Conservation (phyloP, 495 filamentous ascomycete species). For the Massariosphaeria phaeospora region DNA sequence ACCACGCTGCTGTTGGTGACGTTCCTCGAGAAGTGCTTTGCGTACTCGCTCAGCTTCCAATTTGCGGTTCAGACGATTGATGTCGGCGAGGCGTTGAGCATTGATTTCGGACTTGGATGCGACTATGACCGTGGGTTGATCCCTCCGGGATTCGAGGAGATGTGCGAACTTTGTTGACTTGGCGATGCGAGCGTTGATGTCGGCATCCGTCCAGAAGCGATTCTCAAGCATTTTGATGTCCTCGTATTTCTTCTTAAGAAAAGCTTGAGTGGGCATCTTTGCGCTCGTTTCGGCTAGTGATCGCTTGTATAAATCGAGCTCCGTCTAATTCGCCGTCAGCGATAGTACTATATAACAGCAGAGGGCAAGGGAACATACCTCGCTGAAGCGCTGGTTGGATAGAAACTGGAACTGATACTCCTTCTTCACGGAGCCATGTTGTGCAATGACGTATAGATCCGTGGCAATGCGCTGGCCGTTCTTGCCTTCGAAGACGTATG, state of each 20-base stretch:
- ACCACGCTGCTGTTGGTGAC: constrained; percentile 31
- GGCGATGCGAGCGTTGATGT: constrained; percentile 70
- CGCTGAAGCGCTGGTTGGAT: constrained; percentile 26
- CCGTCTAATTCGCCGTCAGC: constrained; percentile 50
- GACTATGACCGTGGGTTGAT: not conserved
- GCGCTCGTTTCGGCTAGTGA: constrained; percentile 66
- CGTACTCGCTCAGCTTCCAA: constrained; percentile 76
- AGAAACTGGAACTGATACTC: constrained; percentile 20
- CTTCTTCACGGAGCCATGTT: constrained; percentile 27
- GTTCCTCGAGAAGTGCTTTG: constrained; percentile 76
- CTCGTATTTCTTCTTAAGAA: constrained; percentile 63
- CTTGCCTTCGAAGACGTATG: constrained; percentile 51
- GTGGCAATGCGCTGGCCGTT: constrained; percentile 19
- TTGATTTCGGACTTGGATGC: constrained; percentile 40
- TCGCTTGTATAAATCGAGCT: constrained; percentile 78
- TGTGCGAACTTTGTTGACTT: constrained; percentile 50
- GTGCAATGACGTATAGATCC: constrained; percentile 25
- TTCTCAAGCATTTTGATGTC: constrained; percentile 78
- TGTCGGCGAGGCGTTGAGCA: constrained; percentile 67
- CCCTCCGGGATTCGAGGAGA: constrained; percentile 38
- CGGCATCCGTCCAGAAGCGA: constrained; percentile 70
- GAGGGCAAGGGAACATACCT: constrained; percentile 14
- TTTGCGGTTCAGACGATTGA: constrained; percentile 75
- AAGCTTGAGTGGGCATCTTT: constrained; percentile 61
- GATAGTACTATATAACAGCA: constrained; percentile 42